phyloP scores from a whole-genome alignment of 2,329 filamentous ascomycete species.

The Aaosphaeria arxii region DNA sequence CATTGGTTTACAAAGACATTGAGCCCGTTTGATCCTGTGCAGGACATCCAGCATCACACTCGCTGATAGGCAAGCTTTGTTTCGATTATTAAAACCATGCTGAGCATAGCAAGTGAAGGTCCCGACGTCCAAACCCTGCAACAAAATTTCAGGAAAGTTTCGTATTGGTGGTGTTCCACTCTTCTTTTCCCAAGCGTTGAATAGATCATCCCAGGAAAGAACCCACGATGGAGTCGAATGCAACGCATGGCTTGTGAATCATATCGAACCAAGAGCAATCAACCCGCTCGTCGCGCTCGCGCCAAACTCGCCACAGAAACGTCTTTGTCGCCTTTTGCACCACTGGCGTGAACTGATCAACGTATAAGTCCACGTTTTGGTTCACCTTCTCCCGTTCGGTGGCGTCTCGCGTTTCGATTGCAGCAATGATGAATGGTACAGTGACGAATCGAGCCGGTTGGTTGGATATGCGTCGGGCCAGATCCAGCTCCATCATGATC shows the following conservation, averaged over 20 bases:
- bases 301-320: slow-evolving; percentile 4
- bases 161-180: too few relatives aligned
- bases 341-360: slow-evolving; percentile 6
- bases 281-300: slow-evolving; percentile 1
- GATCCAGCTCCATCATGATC: slow-evolving; percentile 5
- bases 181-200: background rate
- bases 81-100: too few relatives aligned
- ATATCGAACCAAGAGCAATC: slow-evolving; percentile 5
- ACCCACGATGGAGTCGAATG: slow-evolving; percentile 2
- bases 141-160: too few relatives aligned
- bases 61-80: too few relatives aligned
- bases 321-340: slow-evolving; percentile 3
- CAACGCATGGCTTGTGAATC: slow-evolving; percentile 5
- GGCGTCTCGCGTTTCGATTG: slow-evolving; percentile 3
- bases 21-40: too few relatives aligned
- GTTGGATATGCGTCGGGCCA: slow-evolving; percentile 1
- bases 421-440: slow-evolving; percentile 7
- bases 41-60: too few relatives aligned
- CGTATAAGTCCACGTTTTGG: slow-evolving; percentile 2
- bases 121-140: too few relatives aligned
- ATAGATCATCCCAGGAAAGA: background rate
- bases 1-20: too few relatives aligned
- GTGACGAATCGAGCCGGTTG: slow-evolving; percentile 3
- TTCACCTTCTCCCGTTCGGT: background rate
- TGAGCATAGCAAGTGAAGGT: too few relatives aligned